phyloP scores from a whole-genome alignment of 2,329 filamentous ascomycete genomes.

The Nannizziopsis barbatae region DNA sequence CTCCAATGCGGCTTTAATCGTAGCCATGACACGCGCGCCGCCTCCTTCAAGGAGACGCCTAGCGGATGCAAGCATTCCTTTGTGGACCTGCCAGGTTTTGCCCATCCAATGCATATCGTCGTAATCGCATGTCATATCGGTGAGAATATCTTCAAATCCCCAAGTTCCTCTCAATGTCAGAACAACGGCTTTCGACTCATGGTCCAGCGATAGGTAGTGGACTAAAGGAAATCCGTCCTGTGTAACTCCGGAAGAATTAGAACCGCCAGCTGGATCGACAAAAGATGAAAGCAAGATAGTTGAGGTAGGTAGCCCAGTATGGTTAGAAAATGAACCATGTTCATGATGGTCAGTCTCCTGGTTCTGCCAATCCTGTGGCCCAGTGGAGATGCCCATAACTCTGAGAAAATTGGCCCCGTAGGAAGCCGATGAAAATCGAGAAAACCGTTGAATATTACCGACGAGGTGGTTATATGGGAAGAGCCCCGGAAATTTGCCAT shows the following conservation, averaged over 20 bases:
- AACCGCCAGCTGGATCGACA: slow-evolving; percentile 56
- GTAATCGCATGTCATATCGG: slow-evolving; percentile 64
- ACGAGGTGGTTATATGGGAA: slow-evolving; percentile 38
- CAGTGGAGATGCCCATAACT: slow-evolving; percentile 36
- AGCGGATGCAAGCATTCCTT: slow-evolving; percentile 62
- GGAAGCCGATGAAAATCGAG: slow-evolving; percentile 38
- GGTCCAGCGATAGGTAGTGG: slow-evolving; percentile 61
- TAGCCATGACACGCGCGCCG: slow-evolving; percentile 55
- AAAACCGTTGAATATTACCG: slow-evolving; percentile 37
- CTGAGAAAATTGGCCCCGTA: slow-evolving; percentile 38
- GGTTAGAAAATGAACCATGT: slow-evolving; percentile 36
- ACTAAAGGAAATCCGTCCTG: slow-evolving; percentile 58
- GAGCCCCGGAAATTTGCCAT: slow-evolving; percentile 36
- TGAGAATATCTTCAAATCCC: slow-evolving; percentile 62
- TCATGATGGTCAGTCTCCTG: slow-evolving; percentile 31
- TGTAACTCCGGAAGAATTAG: slow-evolving; percentile 53
- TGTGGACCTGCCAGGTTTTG: slow-evolving; percentile 57
- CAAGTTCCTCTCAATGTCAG: slow-evolving; percentile 61
- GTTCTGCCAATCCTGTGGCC: slow-evolving; percentile 23
- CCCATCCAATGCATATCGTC: slow-evolving; percentile 48
- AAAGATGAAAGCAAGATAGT: slow-evolving; percentile 56
- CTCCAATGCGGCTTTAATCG: slow-evolving; percentile 53
- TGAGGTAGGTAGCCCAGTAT: slow-evolving; percentile 36
- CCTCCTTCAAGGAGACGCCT: slow-evolving; percentile 55
- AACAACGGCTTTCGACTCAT: slow-evolving; percentile 59